These are phyloP conservation scores for Brasenia schreberi DNA, from an alignment of 164 flowering plant genomes.

Conservation along the genomic window DNA sequence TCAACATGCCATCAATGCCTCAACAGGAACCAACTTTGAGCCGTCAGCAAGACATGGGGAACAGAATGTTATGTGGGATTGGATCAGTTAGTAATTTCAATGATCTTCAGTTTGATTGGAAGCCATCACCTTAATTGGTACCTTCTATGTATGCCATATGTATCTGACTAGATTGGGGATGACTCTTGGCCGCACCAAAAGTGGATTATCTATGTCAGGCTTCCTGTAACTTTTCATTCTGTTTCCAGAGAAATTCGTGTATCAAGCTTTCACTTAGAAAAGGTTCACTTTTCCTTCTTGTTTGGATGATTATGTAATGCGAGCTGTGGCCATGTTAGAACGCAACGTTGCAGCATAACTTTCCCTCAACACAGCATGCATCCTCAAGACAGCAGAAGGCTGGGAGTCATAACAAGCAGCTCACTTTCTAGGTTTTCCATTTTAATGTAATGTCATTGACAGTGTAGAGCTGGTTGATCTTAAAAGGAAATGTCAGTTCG, in stretches of 20 bases:
- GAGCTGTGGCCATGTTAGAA: background rate
- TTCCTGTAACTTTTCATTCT: background rate
- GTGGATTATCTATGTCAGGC: background rate
- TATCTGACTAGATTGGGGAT: background rate
- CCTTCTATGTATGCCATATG: no score
- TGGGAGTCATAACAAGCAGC: background rate
- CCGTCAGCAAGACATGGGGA: constrained; percentile 61
- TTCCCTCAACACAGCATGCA: background rate
- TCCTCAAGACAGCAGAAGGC: background rate
- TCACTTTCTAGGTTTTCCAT: background rate
- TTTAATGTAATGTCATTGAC: background rate
- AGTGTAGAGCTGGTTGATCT: background rate
- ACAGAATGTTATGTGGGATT: constrained; percentile 56
- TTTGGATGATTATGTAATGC: background rate
- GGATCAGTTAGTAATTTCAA: constrained; percentile 68
- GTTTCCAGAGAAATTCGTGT: background rate
- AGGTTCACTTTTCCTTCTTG: background rate
- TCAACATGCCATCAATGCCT: constrained; percentile 32
- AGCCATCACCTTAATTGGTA: constrained; percentile 40
- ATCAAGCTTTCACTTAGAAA: background rate
- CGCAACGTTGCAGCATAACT: background rate
- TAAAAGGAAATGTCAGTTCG: background rate
- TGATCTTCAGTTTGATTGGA: constrained; percentile 86
- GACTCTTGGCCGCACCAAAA: background rate
- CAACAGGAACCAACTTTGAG: constrained; percentile 43